These are phyloP conservation scores for Agaricales sp. DNA, from an alignment of 1,284 basidiomycete genomes.

Conservation along the genomic window DNA sequence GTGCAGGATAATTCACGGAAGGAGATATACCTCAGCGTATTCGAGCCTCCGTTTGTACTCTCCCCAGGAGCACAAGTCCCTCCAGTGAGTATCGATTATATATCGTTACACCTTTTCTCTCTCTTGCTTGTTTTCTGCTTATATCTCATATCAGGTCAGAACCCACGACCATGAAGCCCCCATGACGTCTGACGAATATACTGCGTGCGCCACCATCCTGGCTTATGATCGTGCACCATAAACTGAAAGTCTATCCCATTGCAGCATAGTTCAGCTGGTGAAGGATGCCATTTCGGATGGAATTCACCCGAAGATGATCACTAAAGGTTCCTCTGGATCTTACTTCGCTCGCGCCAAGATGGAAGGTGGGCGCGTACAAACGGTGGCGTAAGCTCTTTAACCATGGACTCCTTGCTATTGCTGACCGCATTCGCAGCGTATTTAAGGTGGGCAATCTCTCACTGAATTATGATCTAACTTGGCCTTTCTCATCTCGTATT, in stretches of 20 bases:
- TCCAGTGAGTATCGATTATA: conserved; percentile 24
- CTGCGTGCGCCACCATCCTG: conserved; percentile 8
- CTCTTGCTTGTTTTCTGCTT: conserved; percentile 5
- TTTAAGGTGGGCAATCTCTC: conserved; percentile 41
- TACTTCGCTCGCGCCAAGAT: conserved; percentile 77
- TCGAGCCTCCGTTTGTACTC: conserved; percentile 46
- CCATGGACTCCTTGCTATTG: neutral
- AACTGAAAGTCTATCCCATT: too few relatives aligned
- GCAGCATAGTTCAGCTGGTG: conserved; percentile 55
- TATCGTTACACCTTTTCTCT: conserved; percentile 4
- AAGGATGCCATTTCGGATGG: conserved; percentile 63
- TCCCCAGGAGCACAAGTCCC: conserved; percentile 17
- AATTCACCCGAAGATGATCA: conserved; percentile 82
- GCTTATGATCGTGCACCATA: neutral
- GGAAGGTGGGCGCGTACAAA: conserved; percentile 54
- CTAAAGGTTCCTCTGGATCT: conserved; percentile 78
- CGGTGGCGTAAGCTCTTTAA: conserved; percentile 53
- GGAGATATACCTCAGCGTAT: conserved; percentile 72
- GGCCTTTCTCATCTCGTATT: neutral
- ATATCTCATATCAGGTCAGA: conserved; percentile 35
- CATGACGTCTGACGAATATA: conserved; percentile 66
- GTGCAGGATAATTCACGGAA: conserved; percentile 49
- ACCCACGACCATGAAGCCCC: conserved; percentile 71
- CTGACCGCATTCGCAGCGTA: conserved; percentile 35
- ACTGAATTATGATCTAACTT: neutral